Base-by-base conservation (phyloP, 345 rosid species). In the Pugionium cornutum region DNA sequence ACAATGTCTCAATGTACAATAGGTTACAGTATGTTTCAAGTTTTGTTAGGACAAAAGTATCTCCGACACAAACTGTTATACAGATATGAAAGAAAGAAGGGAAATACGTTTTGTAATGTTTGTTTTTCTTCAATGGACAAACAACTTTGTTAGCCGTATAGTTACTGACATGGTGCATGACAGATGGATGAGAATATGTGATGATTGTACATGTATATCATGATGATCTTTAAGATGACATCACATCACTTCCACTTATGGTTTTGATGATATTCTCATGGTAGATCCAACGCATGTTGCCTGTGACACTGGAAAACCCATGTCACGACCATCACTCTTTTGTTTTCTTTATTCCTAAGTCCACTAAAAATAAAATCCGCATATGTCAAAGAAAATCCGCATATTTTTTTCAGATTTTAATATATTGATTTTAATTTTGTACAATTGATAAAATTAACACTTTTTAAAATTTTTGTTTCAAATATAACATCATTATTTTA, bases 211-310 rank as follows among this genome's bases (percentile, higher is more conserved):
- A 70, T 62, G 63, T 63, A 62, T 30, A 62, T 62, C 57, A 62
- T 55, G 69, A 55, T 62, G 44, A 70, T 46, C 57, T 53, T 70
- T 37, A 41, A 53, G 62, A 70, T 70, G 68, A 39, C 48, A 47
- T 47, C 75, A 70, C 48, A 40, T 39, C 75, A 70, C 56, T 62
- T 62, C n/a, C n/a, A 45, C 30, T 47, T 45, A 53, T 70, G 75
- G 53, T 70, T 62, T 30, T 70, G 62, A 46, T 62, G 62, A 62
- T 62, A 62, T 62, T 62, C 75, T 70, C 63, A 37, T 70, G 62
- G 68, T 44, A 70, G 67, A 61, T 60, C 68, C 42, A 39, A 62
- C 29, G 62, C 74, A 70, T 70, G 74, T 70, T 67, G 54, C 4
- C 6, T 52, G 54, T 69, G 45, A 54, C 67, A 43, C 54, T 60